These are phyloP conservation scores for Boletus rubescentipes DNA, from an alignment of 768 basidiomycete genomes.

Conservation along the genomic window DNA sequence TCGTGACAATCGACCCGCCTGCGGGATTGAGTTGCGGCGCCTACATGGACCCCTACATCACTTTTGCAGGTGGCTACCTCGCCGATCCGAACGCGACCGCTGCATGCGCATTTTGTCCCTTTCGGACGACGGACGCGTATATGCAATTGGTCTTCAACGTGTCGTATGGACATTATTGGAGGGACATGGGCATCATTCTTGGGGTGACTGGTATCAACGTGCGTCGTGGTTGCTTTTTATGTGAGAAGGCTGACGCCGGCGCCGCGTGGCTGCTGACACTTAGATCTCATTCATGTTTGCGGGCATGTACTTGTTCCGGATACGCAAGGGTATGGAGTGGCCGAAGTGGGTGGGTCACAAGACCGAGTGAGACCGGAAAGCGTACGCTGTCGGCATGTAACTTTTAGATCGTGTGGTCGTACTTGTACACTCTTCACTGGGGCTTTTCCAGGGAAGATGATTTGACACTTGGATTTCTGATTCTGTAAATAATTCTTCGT, in stretches of 20 bases:
- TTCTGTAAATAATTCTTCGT: too few species aligned
- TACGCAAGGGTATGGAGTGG: slow-evolving; percentile 18
- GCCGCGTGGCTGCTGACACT: not conserved
- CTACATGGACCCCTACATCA: slow-evolving; percentile 53
- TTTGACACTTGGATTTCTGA: too few species aligned
- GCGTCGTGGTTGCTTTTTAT: not conserved
- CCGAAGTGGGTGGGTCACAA: too few species aligned
- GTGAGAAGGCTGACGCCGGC: not conserved
- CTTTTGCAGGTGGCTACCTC: slow-evolving; percentile 53
- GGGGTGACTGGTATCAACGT: slow-evolving; percentile 44
- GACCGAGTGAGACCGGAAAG: not conserved
- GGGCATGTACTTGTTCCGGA: slow-evolving; percentile 33
- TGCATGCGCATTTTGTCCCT: slow-evolving; percentile 56
- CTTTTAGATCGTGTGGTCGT: too few species aligned
- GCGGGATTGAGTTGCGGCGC: slow-evolving; percentile 49
- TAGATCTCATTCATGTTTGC: slow-evolving; percentile 32
- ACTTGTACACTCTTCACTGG: too few species aligned
- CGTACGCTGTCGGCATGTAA: not conserved
- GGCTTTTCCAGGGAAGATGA: too few species aligned
- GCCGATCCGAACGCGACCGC: slow-evolving; percentile 50
- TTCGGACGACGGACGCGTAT: slow-evolving; percentile 44
- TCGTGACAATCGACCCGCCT: slow-evolving; percentile 52
- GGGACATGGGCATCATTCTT: slow-evolving; percentile 9
- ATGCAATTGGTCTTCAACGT: not conserved
- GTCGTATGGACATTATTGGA: slow-evolving; percentile 9